Percentiles rank a stretch among this genome's conserved stretches.
phyloP scores from a whole-genome alignment of 1,284 basidiomycete species.

The Boletus mariae region DNA sequence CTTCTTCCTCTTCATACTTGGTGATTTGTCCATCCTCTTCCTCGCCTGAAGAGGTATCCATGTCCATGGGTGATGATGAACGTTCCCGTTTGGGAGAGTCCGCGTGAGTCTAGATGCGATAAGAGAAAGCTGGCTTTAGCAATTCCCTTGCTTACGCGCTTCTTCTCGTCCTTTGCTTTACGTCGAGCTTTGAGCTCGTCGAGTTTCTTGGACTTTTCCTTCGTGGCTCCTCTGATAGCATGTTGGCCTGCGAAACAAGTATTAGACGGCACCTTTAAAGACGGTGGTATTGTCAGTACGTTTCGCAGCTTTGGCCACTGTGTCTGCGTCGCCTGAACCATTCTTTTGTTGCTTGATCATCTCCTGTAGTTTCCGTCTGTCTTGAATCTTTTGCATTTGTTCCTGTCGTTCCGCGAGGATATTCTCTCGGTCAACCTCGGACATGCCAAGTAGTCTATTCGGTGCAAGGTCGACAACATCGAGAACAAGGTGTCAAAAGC shows the following conservation, averaged over 20 bases:
- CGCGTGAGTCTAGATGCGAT: conserved; percentile 36
- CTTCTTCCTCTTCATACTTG: conserved; percentile 66
- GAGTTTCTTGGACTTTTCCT: conserved; percentile 78
- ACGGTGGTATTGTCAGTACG: conserved; percentile 41
- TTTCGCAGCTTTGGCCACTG: conserved; percentile 69
- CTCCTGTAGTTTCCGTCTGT: conserved; percentile 71
- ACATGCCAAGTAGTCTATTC: conserved; percentile 70
- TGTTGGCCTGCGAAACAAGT: conserved; percentile 55
- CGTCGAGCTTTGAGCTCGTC: conserved; percentile 82
- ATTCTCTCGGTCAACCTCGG: conserved; percentile 86
- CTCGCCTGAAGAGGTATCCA: conserved; percentile 73
- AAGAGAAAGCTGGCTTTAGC: conserved; percentile 2
- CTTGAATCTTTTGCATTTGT: conserved; percentile 74
- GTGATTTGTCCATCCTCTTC: conserved; percentile 71
- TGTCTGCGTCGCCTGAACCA: conserved; percentile 49
- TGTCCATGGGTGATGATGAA: conserved; percentile 73
- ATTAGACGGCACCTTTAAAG: conserved; percentile 2
- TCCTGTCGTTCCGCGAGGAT: conserved; percentile 79
- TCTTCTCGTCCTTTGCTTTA: conserved; percentile 76
- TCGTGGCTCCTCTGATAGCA: conserved; percentile 73
- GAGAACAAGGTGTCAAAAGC: conserved; percentile 19
- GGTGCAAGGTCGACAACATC: conserved; percentile 6
- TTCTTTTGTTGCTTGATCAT: conserved; percentile 69
- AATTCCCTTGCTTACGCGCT: conserved; percentile 45
- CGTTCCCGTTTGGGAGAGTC: conserved; percentile 63